Evolutionary conservation across 768 basidiomycete species (phyloP), one percentile per base, ranked within the genome.

Genomic region (Tricholoma terreum): DNA sequence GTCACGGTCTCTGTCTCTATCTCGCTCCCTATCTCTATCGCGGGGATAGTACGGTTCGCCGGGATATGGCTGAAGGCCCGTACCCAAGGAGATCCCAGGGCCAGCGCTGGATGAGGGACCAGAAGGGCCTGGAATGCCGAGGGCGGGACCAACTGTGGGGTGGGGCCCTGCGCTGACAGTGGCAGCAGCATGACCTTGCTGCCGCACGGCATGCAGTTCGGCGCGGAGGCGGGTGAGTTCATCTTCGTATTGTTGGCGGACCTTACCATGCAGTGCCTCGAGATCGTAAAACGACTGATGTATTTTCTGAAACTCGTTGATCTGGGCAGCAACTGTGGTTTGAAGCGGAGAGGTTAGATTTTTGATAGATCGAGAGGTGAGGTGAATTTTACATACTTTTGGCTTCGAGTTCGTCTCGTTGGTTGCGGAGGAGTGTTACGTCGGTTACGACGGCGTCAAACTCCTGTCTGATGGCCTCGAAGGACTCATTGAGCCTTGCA

Each of bases 261-360:
- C 84, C 75, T 93, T 92, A 61, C 80, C 80, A 63, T 97, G 93
- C 59, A 90, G 87, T 0, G 84, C 76, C 69, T 98, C 95, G 51
- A 98, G 86, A 60, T 97, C 93, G 69, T 93, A 94, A 15, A 97
- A 80, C 2, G 89, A 84, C 67, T 93, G 90, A 38, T 93, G 84
- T 67, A 98, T 92, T 67, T 90, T 85, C 63, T 89, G 90, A 58
- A 96, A 77, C 69, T 97, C 95, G 69, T 86, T 90, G 62, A 97
- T 86, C 73, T 98, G 95, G 33, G 79, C 78, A 7, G 84, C 80
- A 46, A 92, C 91, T 92, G 65, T 6, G 14, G 31, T 40, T 42
- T 22, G 5, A 57, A 33, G 17, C 36, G 33, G n/a, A 27, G 21
- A 17, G 33, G n/a, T 49, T 17, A 24, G 55, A 38, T 33, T 33